Conservation (phyloP, 176 grass and related monocot species). For the maize (Zea mays) region DNA sequence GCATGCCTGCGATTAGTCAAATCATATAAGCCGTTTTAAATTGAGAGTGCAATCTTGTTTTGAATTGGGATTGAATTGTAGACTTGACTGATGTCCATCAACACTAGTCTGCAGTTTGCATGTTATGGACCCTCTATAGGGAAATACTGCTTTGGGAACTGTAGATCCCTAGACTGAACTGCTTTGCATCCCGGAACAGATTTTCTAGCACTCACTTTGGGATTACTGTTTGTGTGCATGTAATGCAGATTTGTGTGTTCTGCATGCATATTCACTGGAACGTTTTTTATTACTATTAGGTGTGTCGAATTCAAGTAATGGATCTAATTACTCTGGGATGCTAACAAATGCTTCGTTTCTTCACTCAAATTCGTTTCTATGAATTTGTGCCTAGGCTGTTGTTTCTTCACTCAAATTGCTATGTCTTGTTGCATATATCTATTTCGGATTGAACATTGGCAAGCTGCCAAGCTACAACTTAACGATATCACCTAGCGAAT, state of each 20-base stretch:
- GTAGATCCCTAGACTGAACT: background rate
- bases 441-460: background rate
- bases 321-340: background rate
- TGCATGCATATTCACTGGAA: background rate
- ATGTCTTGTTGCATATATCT: background rate
- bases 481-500: background rate
- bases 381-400: background rate
- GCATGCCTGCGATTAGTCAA: no score
- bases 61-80: background rate
- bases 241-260: background rate
- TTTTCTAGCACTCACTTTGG: background rate
- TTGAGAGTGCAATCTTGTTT: background rate
- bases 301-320: background rate
- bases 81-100: no score
- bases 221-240: background rate
- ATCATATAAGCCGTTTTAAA: no score
- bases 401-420: background rate
- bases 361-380: background rate
- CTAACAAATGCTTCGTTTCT: background rate
- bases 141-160: background rate
- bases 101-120: background rate
- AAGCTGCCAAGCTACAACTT: background rate
- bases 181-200: background rate
- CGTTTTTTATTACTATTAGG: background rate
- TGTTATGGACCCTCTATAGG: background rate